Evolutionary conservation across 805 yeast species (phyloP).

Genomic region (Metschnikowia arizonensis): DNA sequence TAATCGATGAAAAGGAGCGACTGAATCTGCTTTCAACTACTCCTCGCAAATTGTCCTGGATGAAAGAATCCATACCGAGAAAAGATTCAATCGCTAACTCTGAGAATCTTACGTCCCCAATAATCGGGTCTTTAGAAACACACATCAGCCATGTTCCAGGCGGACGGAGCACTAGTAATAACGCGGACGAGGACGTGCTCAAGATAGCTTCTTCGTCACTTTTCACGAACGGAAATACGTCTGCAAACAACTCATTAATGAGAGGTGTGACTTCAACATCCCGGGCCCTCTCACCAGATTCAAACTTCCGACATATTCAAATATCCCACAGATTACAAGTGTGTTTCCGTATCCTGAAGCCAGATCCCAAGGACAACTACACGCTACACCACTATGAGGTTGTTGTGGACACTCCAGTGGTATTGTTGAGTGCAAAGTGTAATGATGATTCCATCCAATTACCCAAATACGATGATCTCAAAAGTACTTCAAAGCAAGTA

Average conservation of each 20-base stretch:
- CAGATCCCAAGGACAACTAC: slow-evolving; percentile 43
- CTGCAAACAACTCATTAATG: slow-evolving; percentile 26
- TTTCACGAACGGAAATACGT: slow-evolving; percentile 25
- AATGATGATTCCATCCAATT: slow-evolving; percentile 38
- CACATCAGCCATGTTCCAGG: slow-evolving; percentile 27
- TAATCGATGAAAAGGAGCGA: slow-evolving; percentile 7
- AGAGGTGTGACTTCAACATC: slow-evolving; percentile 34
- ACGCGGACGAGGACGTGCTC: slow-evolving; percentile 19
- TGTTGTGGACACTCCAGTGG: slow-evolving; percentile 72
- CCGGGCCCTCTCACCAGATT: slow-evolving; percentile 56
- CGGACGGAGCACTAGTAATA: slow-evolving; percentile 5
- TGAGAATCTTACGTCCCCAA: slow-evolving; percentile 26
- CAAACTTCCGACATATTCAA: slow-evolving; percentile 57
- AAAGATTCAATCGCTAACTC: slow-evolving; percentile 7
- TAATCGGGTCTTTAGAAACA: slow-evolving; percentile 39
- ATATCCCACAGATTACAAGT: slow-evolving; percentile 67
- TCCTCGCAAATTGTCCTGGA: slow-evolving; percentile 15
- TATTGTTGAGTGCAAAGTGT: slow-evolving; percentile 41
- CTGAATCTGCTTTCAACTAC: background rate
- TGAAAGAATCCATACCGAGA: slow-evolving; percentile 26
- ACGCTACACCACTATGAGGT: slow-evolving; percentile 75
- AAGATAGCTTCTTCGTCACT: slow-evolving; percentile 31
- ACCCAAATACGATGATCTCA: slow-evolving; percentile 35
- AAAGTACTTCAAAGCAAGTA: background rate
- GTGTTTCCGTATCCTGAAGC: slow-evolving; percentile 62